Base-by-base conservation (phyloP, 305 asterid genomes). In the Rubia balearica region DNA sequence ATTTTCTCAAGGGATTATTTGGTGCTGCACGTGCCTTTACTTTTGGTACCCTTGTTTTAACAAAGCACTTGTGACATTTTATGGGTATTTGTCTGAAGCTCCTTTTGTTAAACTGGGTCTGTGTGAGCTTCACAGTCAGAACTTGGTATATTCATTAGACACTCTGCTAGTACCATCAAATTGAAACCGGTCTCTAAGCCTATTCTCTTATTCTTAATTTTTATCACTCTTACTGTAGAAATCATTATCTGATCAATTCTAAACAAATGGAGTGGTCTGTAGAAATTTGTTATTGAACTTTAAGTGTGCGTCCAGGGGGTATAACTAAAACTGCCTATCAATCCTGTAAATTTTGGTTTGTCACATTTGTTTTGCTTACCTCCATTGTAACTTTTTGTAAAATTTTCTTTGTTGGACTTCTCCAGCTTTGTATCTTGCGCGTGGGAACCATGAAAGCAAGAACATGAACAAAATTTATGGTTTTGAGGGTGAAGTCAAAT, bases 381-480 rank as follows among this genome's bases (percentile, higher is more conserved):
- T 51, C 16, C 11, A 53, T 24, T 53, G 59, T 53, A 6, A 17
- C 9, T 2, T 41, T 10, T 65, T 72, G 61, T 45, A 69, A 76
- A 77, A 82, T 45, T 77, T 65, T 71, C 46, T 49, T 69, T 56
- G 22, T 51, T 66, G 74, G 71, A 71, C 65, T 59, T 68, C 79
- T 83, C 71, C 96, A 95, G 99, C 96, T 67, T 87, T 95, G 71
- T 83, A 88, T 80, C 98, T 95, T 64, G 62, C 99, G 61, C 90
- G 99, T 49, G 99, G 98, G 71, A 95, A 95, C 83, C 99, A 91
- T 77, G 99, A 95, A 80, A 95, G 98, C 90, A 95, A 90, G 88
- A 87, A 92, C 86, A 95, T 95, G 99, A 95, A 95, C 80, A 95
- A 90, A 83, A 95, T 95, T 70, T 95, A 95, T 82, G 99, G 99